These are phyloP conservation scores for Cryphonectria naterciae DNA, from an alignment of 2,329 filamentous ascomycete genomes.

Conservation along the genomic window DNA sequence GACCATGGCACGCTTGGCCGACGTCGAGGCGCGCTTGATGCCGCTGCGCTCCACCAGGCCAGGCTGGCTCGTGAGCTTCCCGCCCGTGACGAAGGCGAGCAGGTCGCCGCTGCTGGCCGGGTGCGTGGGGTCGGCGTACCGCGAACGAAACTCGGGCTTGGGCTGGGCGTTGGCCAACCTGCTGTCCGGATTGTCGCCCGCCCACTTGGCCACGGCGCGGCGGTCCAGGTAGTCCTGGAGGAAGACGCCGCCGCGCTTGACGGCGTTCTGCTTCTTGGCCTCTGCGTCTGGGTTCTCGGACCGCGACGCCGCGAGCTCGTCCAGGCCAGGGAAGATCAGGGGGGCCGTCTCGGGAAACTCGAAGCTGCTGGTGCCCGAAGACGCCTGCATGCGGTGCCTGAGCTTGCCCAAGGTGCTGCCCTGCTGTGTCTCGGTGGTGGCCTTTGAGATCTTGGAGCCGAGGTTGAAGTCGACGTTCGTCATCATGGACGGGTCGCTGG, in stretches of 20 bases:
- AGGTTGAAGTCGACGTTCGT: constrained; percentile 40
- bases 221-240: constrained; percentile 32
- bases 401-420: constrained; percentile 31
- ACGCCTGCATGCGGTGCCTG: constrained; percentile 42
- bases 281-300: constrained; percentile 28
- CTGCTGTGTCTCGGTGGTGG: constrained; percentile 29
- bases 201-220: constrained; percentile 32
- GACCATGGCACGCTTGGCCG: neutral
- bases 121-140: constrained; percentile 37
- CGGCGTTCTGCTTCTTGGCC: constrained; percentile 31
- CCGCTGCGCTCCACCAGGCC: neutral
- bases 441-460: constrained; percentile 38
- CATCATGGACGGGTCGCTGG: constrained; percentile 39
- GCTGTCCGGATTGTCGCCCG: constrained; percentile 28
- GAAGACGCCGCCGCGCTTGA: constrained; percentile 32
- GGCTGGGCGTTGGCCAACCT: constrained; percentile 32
- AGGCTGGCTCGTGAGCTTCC: constrained; percentile 9
- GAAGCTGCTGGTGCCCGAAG: constrained; percentile 44
- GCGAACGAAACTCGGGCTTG: constrained; percentile 34
- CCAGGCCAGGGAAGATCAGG: constrained; percentile 51
- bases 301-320: constrained; percentile 34
- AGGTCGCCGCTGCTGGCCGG: constrained; percentile 35
- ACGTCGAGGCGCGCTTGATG: neutral
- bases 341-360: constrained; percentile 51
- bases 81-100: constrained; percentile 35